Conservation (phyloP, 2,329 filamentous ascomycete genomes). For the Fusarium nelsonii region DNA sequence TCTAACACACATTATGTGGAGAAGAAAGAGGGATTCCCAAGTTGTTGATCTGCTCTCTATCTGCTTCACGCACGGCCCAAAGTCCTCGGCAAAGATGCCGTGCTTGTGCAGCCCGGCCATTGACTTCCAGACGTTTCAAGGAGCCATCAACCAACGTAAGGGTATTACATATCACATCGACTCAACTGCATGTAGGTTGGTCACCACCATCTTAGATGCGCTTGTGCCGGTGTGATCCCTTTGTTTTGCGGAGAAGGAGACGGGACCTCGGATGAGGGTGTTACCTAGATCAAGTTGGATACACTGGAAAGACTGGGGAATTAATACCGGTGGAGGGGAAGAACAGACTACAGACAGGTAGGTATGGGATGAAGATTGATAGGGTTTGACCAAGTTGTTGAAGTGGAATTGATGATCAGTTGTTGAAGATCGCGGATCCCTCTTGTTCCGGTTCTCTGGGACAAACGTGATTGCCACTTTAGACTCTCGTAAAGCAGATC, state of each 20-base stretch:
- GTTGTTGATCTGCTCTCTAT: constrained; percentile 1
- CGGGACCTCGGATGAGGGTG: neutral
- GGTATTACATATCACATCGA: constrained; percentile 8
- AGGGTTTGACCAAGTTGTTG: neutral
- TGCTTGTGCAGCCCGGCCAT: constrained; percentile 10
- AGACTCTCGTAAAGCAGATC: neutral
- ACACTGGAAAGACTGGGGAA: constrained; percentile 4
- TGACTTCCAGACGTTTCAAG: constrained; percentile 19
- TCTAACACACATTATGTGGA: constrained; percentile 1
- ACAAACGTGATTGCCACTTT: neutral
- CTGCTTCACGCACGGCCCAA: constrained; percentile 4
- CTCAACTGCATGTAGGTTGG: neutral
- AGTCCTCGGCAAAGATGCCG: neutral
- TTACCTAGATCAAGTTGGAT: neutral
- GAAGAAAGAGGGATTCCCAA: neutral
- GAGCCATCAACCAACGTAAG: neutral
- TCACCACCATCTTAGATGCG: constrained; percentile 14
- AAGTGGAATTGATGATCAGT: constrained; percentile 1
- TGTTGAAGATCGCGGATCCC: neutral
- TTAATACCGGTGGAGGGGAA: constrained; percentile 5
- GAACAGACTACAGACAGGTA: neutral
- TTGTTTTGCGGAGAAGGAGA: constrained; percentile 17
- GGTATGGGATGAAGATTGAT: neutral
- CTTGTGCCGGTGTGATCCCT: constrained; percentile 8
- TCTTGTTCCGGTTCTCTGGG: neutral